Base-by-base conservation (phyloP, 2,329 filamentous ascomycete genomes). In the Fusarium chuoi region DNA sequence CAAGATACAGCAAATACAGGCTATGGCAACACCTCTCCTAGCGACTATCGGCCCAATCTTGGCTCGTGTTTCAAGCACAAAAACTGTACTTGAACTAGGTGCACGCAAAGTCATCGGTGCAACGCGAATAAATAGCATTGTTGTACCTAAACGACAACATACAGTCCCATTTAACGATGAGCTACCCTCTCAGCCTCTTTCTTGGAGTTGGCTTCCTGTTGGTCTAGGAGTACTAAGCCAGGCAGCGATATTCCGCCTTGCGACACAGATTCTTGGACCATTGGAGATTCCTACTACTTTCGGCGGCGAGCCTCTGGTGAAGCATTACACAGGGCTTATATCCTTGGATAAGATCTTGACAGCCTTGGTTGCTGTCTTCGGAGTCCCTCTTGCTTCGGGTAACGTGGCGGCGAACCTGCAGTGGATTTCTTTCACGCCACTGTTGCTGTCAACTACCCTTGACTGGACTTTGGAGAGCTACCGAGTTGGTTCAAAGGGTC, bases 381-480 rank as follows among this genome's bases (percentile, higher is more conserved):
- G 51, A 18, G 44, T 57, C 0, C 30, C 49, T 22, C 15, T 68
- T 11, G 15, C 38, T 28, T 54, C 55, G 0, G 14, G 13, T 0
- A 60, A 61, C 1, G 4, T 7, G 4, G 17, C n/a, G 2, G 17
- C 28, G 8, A 22, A 20, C 1, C 1, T 52, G 0, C 66, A 69
- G 20, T 51, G 33, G 39, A 8, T 45, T 13, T 30, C 57, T 2
- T 69, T 69, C 6, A 64, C 38, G 1, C 56, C 66, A 0, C 0
- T 69, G 3, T 0, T 69, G 0, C 0, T 51, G 1, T 69, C 66
- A 2, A 64, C 66, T 0, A 42, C 39, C 0, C 35, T 69, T 3
- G 66, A 69, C 39, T 69, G 66, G 66, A 69, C 65, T 5, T 15
- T 69, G 8, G 66, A 69, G 7, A 46, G 65, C 6, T 57, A 69